Conservation (phyloP, 345 rosid genomes). For the Sisymbrium irio region DNA sequence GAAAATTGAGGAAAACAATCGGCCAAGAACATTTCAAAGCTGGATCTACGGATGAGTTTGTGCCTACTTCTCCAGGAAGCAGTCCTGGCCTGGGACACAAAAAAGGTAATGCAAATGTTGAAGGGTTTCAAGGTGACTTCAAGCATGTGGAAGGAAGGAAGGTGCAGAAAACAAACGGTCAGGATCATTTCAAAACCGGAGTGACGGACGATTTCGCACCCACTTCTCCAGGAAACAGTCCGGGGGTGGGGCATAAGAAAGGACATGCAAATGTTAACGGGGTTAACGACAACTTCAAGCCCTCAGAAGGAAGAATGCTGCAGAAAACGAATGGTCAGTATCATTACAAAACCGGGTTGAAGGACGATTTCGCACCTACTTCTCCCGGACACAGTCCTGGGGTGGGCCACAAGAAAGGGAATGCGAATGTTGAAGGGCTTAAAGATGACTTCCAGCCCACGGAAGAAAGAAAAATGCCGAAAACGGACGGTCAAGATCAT, state of each 20-base stretch:
- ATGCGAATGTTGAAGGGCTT: not conserved
- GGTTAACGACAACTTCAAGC: not conserved
- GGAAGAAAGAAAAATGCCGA: not conserved
- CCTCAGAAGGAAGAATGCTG: not conserved
- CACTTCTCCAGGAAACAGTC: conserved; percentile 43
- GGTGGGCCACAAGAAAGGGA: conserved; percentile 35
- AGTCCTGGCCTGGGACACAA: conserved; percentile 46
- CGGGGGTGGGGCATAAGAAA: conserved; percentile 38
- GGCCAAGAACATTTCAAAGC: conserved; percentile 11
- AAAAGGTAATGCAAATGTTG: conserved; percentile 1
- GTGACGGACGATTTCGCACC: conserved; percentile 35
- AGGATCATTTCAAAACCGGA: conserved; percentile 1
- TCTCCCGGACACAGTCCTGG: conserved; percentile 50
- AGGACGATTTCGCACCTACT: conserved; percentile 45
- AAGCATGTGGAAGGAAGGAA: conserved; percentile 24
- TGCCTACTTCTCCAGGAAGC: conserved; percentile 40
- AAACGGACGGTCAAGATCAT: conserved; percentile 1
- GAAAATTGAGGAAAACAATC: not conserved
- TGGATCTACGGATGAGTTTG: conserved; percentile 28
- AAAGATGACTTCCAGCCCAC: conserved; percentile 1
- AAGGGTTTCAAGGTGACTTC: not conserved
- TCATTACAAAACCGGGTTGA: conserved; percentile 5
- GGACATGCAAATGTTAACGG: not conserved
- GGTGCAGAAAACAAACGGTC: not conserved
- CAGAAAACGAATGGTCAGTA: not conserved